Evolutionary conservation across 768 basidiomycete species (phyloP), one percentile per base, ranked within the genome.

Genomic region (Amanita fuliginea): DNA sequence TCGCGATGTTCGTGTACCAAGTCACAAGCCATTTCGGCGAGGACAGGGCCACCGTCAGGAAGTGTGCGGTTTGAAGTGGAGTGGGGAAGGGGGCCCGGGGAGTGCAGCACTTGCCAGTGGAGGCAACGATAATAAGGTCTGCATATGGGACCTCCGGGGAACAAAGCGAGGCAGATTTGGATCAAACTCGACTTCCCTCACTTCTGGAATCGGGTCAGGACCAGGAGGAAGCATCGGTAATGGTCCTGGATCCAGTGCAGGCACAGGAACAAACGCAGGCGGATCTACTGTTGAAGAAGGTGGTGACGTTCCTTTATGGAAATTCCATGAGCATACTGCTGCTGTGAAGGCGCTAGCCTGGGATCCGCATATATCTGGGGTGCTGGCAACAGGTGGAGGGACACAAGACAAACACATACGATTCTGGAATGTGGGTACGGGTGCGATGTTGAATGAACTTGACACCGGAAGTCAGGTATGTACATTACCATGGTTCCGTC

Each of bases 391-490:
- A 6, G 96, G 96, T 4, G 95, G 95, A 8, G 96, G 95, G 6
- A 99, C 95, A n/a, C 93, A 96, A 57, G 96, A 98, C 63, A 95
- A 94, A 65, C 95, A 93, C 61, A 93, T 99, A 40, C 73, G 94
- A 51, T 97, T 96, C 61, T 99, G 96, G 95, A 98, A 99, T 62
- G 88, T 86, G 6, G 69, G 78, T 32, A 90, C 81, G 47, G 96
- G 95, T 26, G 78, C 75, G 19, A 77, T 95, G 78, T 70, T 96
- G 51, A 81, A 76, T 53, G 85, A 92, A 61, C 73, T 93, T 42
- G 94, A 98, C 64, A 98, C 96, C 0, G 96, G 96, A 3, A 91
- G 87, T 54, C 95, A 99, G 76, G 94, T 95, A 51, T 49, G 80
- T 65, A 1, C 35, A 46, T 46, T 21, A 22, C 36, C 18, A 28